Conservation (phyloP, 179 eudicot species). For the Spergularia azorica region DNA sequence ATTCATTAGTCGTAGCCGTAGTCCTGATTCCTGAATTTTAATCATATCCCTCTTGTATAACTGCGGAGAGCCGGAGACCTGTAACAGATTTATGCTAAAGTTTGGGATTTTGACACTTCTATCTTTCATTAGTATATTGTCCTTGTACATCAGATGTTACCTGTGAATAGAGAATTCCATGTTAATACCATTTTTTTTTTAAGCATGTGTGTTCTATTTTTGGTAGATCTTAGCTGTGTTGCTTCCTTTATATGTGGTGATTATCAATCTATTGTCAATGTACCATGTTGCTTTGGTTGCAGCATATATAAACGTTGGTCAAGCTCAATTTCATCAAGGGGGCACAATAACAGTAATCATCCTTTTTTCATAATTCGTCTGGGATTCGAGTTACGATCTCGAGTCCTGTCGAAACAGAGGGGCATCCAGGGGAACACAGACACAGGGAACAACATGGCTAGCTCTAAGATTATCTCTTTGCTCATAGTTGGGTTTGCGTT, state of each 20-base stretch:
- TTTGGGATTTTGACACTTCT: too few species aligned
- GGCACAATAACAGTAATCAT: not conserved
- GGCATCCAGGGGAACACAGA: constrained; percentile 4
- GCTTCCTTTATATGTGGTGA: constrained; percentile 1
- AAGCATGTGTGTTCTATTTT: not conserved
- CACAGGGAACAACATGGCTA: constrained; percentile 2
- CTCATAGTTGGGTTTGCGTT: constrained; percentile 24
- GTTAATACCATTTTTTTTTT: not conserved
- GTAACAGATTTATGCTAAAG: too few species aligned
- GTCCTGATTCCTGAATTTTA: too few species aligned
- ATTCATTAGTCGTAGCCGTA: too few species aligned
- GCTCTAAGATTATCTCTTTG: constrained; percentile 21
- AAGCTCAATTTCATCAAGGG: constrained; percentile 1
- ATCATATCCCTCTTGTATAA: too few species aligned
- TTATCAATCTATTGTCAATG: not conserved
- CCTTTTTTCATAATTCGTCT: not conserved
- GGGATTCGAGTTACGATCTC: constrained; percentile 16
- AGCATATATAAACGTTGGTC: constrained; percentile 1
- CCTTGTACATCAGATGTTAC: not conserved
- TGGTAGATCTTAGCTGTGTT: constrained; percentile 5
- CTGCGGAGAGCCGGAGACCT: too few species aligned
- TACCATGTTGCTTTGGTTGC: not conserved
- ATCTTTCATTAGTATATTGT: not conserved
- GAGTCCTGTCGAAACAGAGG: constrained; percentile 22
- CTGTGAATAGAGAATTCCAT: constrained; percentile 3